Evolutionary conservation across 208 protist species (phyloP).

Genomic region (Wallacemonas sp.): DNA sequence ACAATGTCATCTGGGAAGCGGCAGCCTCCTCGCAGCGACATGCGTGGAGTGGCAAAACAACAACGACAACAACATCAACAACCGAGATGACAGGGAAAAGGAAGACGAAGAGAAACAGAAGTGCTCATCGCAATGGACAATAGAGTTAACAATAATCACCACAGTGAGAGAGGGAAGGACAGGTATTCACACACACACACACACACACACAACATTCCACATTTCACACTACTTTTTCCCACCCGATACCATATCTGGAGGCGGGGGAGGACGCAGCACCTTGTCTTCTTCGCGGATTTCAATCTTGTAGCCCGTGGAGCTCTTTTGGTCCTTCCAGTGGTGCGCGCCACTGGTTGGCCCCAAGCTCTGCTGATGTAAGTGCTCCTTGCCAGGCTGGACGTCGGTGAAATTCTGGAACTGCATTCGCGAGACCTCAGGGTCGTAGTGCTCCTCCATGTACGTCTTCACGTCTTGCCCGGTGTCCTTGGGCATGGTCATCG

Average conservation of each 20-base stretch:
- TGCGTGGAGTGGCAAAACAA: no score
- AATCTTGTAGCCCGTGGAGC: constrained; percentile 58
- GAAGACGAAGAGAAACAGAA: no score
- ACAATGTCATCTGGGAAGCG: no score
- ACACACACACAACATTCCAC: no score
- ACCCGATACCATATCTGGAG: constrained; percentile 49
- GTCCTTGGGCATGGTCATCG: constrained; percentile 83
- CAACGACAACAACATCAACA: constrained; percentile 5
- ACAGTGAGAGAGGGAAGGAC: no score
- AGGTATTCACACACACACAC: no score
- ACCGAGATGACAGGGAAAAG: no score
- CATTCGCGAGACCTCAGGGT: constrained; percentile 79
- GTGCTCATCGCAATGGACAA: no score
- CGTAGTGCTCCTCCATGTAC: constrained; percentile 93
- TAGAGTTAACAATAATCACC: no score
- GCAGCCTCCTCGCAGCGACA: no score
- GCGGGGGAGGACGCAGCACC: constrained; percentile 75
- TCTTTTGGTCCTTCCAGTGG: constrained; percentile 72
- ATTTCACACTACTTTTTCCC: neutral
- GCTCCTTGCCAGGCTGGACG: constrained; percentile 76
- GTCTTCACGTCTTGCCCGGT: constrained; percentile 91
- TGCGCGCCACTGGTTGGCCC: constrained; percentile 67
- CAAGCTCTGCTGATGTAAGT: constrained; percentile 66
- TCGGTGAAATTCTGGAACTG: constrained; percentile 89
- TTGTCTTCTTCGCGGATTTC: constrained; percentile 85